These are phyloP conservation scores for Boletales sp. DNA, from an alignment of 768 basidiomycete genomes.

Conservation along the genomic window DNA sequence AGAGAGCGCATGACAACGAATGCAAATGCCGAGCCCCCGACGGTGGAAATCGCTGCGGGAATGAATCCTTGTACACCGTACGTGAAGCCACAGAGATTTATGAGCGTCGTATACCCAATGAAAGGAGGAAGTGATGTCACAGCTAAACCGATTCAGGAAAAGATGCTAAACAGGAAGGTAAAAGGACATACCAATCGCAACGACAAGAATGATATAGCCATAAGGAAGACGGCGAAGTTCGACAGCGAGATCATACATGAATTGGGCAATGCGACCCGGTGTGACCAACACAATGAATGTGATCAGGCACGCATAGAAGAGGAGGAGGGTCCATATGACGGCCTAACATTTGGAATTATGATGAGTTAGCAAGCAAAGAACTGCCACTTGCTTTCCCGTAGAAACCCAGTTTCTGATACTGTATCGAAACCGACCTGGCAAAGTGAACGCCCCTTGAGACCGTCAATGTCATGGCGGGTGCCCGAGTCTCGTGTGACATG, in stretches of 20 bases:
- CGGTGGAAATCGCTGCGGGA: conserved; percentile 57
- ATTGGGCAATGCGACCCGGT: conserved; percentile 66
- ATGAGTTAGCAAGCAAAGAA: conserved; percentile 1
- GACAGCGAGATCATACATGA: conserved; percentile 64
- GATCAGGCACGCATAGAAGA: conserved; percentile 52
- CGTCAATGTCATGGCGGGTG: conserved; percentile 2
- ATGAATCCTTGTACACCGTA: conserved; percentile 77
- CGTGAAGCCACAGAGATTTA: conserved; percentile 76
- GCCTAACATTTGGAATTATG: conserved; percentile 30
- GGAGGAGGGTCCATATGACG: conserved; percentile 51
- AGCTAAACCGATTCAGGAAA: conserved; percentile 17
- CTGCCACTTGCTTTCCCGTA: conserved; percentile 48
- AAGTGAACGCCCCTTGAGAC: conserved; percentile 2
- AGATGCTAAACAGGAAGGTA: conserved; percentile 52
- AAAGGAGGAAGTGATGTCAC: conserved; percentile 31
- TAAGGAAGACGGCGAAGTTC: conserved; percentile 53
- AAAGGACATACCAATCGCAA: conserved; percentile 52
- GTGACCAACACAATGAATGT: conserved; percentile 49
- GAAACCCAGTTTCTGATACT: conserved; percentile 49
- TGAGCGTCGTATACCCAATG: conserved; percentile 27
- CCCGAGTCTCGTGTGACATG: background rate
- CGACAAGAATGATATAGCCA: conserved; percentile 59
- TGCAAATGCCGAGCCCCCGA: conserved; percentile 59
- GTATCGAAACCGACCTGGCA: conserved; percentile 25
- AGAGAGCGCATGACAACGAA: conserved; percentile 60